Conservation (phyloP, 768 basidiomycete species). For the Pisolithus tinctorius region DNA sequence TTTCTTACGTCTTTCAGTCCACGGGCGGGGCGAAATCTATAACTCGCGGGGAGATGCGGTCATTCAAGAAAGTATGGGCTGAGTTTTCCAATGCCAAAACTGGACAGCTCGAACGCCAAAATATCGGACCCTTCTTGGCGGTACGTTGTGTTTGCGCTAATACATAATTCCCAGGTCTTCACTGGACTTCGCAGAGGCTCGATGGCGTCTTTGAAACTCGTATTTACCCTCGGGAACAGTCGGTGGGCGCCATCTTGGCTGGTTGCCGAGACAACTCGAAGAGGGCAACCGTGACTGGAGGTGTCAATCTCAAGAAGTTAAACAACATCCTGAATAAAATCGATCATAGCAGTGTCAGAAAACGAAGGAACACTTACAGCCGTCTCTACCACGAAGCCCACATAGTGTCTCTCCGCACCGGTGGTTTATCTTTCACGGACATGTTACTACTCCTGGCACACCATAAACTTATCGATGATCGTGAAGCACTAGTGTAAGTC, state of each 20-base stretch:
- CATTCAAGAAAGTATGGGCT: slow-evolving; percentile 93
- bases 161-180: not conserved
- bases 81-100: slow-evolving; percentile 74
- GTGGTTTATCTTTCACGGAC: slow-evolving; percentile 84
- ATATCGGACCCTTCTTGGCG: slow-evolving; percentile 73
- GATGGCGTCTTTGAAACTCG: slow-evolving; percentile 84
- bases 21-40: slow-evolving; percentile 77
- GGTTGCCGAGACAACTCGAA: slow-evolving; percentile 36
- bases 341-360: slow-evolving; percentile 56
- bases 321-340: slow-evolving; percentile 52
- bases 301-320: slow-evolving; percentile 61
- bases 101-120: slow-evolving; percentile 64
- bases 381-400: slow-evolving; percentile 83
- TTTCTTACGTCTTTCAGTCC: slow-evolving; percentile 91
- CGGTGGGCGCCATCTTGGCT: slow-evolving; percentile 51
- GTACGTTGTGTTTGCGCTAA: slow-evolving; percentile 40
- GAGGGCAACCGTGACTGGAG: slow-evolving; percentile 33
- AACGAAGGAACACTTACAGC: slow-evolving; percentile 63
- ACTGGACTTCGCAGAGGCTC: slow-evolving; percentile 49
- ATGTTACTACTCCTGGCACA: slow-evolving; percentile 87
- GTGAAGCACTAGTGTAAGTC: slow-evolving; percentile 83
- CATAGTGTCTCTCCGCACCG: slow-evolving; percentile 60
- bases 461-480: slow-evolving; percentile 86
- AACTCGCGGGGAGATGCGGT: slow-evolving; percentile 85
- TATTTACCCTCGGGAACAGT: slow-evolving; percentile 71